Conservation (phyloP, 129 eudicot genomes). For the Pseudognaphalium luteoalbum region DNA sequence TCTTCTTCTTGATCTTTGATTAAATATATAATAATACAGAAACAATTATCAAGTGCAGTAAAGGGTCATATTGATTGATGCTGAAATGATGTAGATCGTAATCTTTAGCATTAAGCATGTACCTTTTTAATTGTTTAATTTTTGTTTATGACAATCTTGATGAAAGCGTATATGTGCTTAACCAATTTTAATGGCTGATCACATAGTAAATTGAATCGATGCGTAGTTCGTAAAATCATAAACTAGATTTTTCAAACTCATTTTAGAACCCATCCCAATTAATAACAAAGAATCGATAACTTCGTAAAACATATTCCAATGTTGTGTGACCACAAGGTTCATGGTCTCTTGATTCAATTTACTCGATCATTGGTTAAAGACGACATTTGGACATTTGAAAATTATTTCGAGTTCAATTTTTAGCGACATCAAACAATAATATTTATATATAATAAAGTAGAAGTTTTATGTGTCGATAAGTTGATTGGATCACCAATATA, state of each 20-base stretch:
- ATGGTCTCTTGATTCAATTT: background rate
- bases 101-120: background rate
- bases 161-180: no score
- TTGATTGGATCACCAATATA: background rate
- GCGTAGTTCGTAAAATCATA: no score
- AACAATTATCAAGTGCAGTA: conserved; percentile 3
- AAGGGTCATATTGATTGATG: conserved; percentile 12
- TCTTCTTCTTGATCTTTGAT: no score
- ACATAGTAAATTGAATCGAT: no score
- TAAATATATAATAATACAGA: background rate
- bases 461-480: background rate
- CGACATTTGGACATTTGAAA: background rate
- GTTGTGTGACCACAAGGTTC: no score
- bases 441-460: no score
- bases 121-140: background rate
- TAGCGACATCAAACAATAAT: no score
- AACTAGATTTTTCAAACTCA: no score
- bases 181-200: no score
- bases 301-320: background rate
- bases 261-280: no score
- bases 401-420: no score
- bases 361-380: background rate
- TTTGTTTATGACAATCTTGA: background rate
- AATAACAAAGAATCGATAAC: background rate
- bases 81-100: conserved; percentile 12